Conservation (phyloP, 2,329 filamentous ascomycete genomes). For the Venturia asperata region DNA sequence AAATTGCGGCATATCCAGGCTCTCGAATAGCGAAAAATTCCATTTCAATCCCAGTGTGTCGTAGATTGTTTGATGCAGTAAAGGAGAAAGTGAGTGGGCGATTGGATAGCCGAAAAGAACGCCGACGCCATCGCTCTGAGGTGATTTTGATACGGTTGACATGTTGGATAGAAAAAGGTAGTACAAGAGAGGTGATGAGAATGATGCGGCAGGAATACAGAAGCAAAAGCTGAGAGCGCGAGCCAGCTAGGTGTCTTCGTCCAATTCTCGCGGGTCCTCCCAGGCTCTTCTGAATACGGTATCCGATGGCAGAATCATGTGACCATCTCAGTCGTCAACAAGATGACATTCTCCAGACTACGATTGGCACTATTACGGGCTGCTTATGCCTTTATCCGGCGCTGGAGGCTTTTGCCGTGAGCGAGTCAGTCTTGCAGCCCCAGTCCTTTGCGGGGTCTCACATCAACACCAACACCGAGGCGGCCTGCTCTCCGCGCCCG, state of each 20-base stretch:
- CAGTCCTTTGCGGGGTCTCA: background rate
- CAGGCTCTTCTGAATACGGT: background rate
- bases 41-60: slow-evolving; percentile 45
- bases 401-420: background rate
- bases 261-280: background rate
- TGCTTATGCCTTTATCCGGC: slow-evolving; percentile 3
- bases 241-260: background rate
- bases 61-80: slow-evolving; percentile 50
- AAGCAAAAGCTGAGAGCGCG: background rate
- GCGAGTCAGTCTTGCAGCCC: background rate
- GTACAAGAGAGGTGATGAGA: background rate
- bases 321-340: background rate
- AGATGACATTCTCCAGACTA: background rate
- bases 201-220: background rate
- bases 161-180: background rate
- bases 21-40: slow-evolving; percentile 45
- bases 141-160: slow-evolving; percentile 5
- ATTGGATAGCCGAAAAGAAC: slow-evolving; percentile 53
- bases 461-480: no score
- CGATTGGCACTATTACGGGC: background rate
- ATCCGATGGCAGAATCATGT: no score
- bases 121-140: slow-evolving; percentile 26
- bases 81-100: slow-evolving; percentile 49
- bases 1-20: slow-evolving; percentile 39
- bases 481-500: background rate